Conservation (phyloP, 805 yeast species). For the Sugiyamaella marilandica region DNA sequence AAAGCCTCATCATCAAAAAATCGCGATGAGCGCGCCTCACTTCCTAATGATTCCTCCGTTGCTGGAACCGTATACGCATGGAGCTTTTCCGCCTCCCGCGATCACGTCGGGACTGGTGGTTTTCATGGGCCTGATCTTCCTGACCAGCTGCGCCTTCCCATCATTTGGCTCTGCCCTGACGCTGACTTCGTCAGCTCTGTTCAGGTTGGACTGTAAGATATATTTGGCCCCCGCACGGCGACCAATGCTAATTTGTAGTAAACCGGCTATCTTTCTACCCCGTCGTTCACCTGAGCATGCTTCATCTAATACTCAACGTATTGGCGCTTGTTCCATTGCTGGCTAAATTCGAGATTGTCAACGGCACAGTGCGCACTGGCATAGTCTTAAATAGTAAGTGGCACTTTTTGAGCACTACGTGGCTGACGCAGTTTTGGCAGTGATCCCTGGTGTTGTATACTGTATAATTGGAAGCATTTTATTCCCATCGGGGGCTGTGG, state of each 20-base stretch:
- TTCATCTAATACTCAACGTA: constrained; percentile 60
- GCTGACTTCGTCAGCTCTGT: constrained; percentile 53
- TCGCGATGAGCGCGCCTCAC: no score
- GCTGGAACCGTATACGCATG: constrained; percentile 10
- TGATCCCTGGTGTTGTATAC: constrained; percentile 61
- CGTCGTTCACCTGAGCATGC: constrained; percentile 54
- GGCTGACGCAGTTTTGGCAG: constrained; percentile 45
- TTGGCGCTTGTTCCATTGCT: constrained; percentile 55
- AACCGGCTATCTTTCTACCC: constrained; percentile 66
- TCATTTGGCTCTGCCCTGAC: constrained; percentile 38
- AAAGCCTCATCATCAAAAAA: no score
- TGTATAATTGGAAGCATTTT: constrained; percentile 40
- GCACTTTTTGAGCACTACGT: neutral
- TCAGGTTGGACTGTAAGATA: constrained; percentile 38
- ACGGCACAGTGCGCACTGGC: constrained; percentile 86
- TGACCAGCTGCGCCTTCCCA: constrained; percentile 14
- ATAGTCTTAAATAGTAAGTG: constrained; percentile 53
- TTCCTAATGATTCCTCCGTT: constrained; percentile 1
- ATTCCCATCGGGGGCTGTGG: constrained; percentile 48
- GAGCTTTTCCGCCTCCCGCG: constrained; percentile 23
- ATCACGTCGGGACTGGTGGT: constrained; percentile 23
- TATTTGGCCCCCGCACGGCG: neutral
- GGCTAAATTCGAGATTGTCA: constrained; percentile 58
- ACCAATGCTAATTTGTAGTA: constrained; percentile 26
- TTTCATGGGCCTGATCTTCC: constrained; percentile 17